Evolutionary conservation across 2,329 filamentous ascomycete genomes (phyloP).

Genomic region (Cyclaneusma minus): DNA sequence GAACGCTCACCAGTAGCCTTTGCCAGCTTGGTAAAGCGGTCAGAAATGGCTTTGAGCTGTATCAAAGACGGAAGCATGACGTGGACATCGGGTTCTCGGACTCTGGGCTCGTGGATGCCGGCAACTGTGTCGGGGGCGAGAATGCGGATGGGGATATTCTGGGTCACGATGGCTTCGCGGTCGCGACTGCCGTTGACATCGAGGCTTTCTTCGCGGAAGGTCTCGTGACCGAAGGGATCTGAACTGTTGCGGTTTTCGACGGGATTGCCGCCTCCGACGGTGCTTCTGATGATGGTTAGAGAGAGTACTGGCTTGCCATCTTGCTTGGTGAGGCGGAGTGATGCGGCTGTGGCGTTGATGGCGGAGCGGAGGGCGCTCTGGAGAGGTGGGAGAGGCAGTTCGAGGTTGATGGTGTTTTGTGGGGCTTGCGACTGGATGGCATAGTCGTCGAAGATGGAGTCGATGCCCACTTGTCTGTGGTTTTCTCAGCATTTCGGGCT

Average conservation of each 20-base stretch:
- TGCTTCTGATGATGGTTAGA: conserved; percentile 74
- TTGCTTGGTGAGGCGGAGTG: conserved; percentile 84
- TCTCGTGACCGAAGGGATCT: conserved; percentile 28
- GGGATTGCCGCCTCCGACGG: conserved; percentile 34
- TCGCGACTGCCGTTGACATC: conserved; percentile 47
- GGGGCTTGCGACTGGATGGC: conserved; percentile 70
- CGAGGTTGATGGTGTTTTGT: conserved; percentile 87
- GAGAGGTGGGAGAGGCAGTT: conserved; percentile 76
- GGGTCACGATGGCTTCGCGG: conserved; percentile 82
- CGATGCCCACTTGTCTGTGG: too few species aligned
- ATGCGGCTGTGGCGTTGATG: conserved; percentile 63
- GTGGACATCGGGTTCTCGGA: conserved; percentile 84
- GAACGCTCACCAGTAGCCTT: conserved; percentile 23
- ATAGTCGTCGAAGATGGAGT: conserved; percentile 79
- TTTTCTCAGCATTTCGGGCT: too few species aligned
- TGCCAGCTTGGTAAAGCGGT: conserved; percentile 84
- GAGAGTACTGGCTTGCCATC: conserved; percentile 74
- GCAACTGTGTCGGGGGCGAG: conserved; percentile 73
- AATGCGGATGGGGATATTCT: conserved; percentile 90
- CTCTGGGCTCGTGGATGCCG: conserved; percentile 81
- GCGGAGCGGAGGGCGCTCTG: conserved; percentile 88
- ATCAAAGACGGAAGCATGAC: conserved; percentile 77
- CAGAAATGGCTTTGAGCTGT: conserved; percentile 85
- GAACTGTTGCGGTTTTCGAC: conserved; percentile 20
- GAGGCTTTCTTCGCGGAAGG: conserved; percentile 31